These are phyloP conservation scores for Aspergillaceae sp. DNA, from an alignment of 2,329 filamentous ascomycete species.

Conservation along the genomic window DNA sequence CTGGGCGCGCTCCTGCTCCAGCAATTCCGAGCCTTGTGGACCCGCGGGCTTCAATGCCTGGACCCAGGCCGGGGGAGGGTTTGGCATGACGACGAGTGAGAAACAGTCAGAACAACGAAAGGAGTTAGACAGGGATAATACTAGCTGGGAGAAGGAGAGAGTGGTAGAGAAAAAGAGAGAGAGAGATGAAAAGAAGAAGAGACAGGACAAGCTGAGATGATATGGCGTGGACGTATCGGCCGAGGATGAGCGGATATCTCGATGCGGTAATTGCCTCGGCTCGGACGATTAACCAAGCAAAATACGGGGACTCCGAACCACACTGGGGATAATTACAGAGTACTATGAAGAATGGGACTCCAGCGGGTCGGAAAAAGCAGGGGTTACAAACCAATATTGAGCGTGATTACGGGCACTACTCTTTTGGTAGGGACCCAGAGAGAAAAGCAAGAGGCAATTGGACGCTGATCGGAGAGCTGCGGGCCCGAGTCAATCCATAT, in stretches of 20 bases:
- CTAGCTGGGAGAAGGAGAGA: constrained; percentile 1
- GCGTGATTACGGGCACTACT: too few relatives aligned
- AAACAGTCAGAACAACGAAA: not conserved
- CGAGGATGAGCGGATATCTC: constrained; percentile 15
- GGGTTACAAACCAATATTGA: not conserved
- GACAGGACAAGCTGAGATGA: constrained; percentile 6
- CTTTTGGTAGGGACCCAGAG: too few relatives aligned
- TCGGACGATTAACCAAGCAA: not conserved
- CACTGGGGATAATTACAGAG: too few relatives aligned
- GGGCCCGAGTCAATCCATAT: not conserved
- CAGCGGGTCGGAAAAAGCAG: not conserved
- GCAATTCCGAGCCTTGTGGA: constrained; percentile 60
- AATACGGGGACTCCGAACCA: not conserved
- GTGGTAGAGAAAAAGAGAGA: not conserved
- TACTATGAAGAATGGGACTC: not conserved
- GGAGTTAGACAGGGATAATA: not conserved
- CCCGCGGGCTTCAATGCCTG: constrained; percentile 57
- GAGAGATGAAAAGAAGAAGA: constrained; percentile 3
- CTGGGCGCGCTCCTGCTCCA: constrained; percentile 58
- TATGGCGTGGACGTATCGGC: constrained; percentile 7
- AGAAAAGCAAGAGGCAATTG: too few relatives aligned
- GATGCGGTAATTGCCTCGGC: constrained; percentile 18
- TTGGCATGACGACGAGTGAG: constrained; percentile 20
- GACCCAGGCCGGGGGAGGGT: constrained; percentile 54
- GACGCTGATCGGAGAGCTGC: not conserved